These are phyloP conservation scores for Tolypocladium inflatum DNA, from an alignment of 2,329 filamentous ascomycete species.

Conservation along the genomic window DNA sequence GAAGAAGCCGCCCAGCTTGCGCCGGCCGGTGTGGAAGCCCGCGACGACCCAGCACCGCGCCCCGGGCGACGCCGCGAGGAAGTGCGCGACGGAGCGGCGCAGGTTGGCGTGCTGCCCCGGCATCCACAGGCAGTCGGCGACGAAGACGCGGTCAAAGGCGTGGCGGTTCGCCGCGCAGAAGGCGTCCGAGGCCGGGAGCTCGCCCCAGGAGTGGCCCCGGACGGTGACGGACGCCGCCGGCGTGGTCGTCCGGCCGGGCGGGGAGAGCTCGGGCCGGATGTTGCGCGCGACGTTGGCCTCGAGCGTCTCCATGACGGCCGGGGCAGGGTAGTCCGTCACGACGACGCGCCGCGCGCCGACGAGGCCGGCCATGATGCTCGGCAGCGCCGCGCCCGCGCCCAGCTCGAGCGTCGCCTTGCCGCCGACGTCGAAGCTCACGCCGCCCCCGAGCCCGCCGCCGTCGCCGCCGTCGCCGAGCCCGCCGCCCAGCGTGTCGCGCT, in stretches of 20 bases:
- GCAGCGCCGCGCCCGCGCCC: slow-evolving; percentile 54
- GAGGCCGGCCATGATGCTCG: slow-evolving; percentile 38
- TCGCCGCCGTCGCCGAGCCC: background rate
- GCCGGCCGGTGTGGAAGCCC: slow-evolving; percentile 63
- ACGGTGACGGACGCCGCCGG: slow-evolving; percentile 27
- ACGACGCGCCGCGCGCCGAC: slow-evolving; percentile 40
- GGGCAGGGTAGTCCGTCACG: slow-evolving; percentile 60
- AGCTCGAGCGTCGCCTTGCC: slow-evolving; percentile 51
- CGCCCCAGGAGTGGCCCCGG: slow-evolving; percentile 57
- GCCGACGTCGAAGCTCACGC: slow-evolving; percentile 33
- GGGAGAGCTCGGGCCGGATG: slow-evolving; percentile 22
- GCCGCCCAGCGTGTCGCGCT: slow-evolving; percentile 32
- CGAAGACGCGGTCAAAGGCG: slow-evolving; percentile 53
- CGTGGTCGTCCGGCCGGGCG: slow-evolving; percentile 13
- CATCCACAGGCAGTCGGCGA: slow-evolving; percentile 70
- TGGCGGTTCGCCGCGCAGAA: slow-evolving; percentile 17
- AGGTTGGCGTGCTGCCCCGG: slow-evolving; percentile 61
- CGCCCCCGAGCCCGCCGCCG: background rate
- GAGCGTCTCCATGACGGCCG: slow-evolving; percentile 49
- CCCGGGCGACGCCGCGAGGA: slow-evolving; percentile 32
- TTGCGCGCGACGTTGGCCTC: slow-evolving; percentile 47
- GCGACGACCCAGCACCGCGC: slow-evolving; percentile 56
- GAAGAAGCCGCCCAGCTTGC: slow-evolving; percentile 58
- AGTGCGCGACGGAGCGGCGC: slow-evolving; percentile 50
- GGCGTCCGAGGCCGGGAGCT: slow-evolving; percentile 22